Evolutionary conservation across 192 early-diverging fungal genomes (phyloP), one percentile per base, ranked within the genome.

Genomic region (Chytriomyces sp.): DNA sequence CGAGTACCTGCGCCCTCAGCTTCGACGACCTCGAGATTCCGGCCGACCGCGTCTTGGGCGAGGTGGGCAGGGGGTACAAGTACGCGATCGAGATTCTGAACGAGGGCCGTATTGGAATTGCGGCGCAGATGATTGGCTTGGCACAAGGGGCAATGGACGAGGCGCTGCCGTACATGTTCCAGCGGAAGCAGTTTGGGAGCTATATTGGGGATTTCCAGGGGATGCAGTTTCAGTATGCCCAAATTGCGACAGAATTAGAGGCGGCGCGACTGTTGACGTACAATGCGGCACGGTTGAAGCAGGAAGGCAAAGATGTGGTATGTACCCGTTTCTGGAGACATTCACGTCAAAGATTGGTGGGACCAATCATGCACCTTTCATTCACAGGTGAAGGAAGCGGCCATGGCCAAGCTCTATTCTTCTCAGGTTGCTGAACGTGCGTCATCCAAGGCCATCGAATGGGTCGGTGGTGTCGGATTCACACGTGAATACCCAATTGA

Each of bases 401-500:
- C 96, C 49, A 98, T 99, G 96, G 95, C 95, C 70, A 99, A 99
- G 84, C 84, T 98, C 30, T 98, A 93, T 77, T 89, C 96, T 25
- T 93, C 91, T 62, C 95, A 97, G 83, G 89, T 99, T 65, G 97
- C 97, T 39, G 94, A 99, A 78, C 83, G 87, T 63, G 86, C 93
- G 33, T 89, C 95, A 6, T 90, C 91, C 17, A 91, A 90, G 76
- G 92, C 93, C 39, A 89, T 99, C 64, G 97, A 99, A 84, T 99
- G 95, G 96, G 86, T 94, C 78, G 97, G 97, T 78, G 97, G 97
- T 63, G 90, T 98, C 66, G 97, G 96, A 8, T 99, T 99, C 88
- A 97, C 96, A 14, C 85, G 94, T 69, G 78, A 80, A 41, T 83
- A 86, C 78, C 91, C 91, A 4, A 80, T 92, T 12, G 97, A 99